phyloP scores from a whole-genome alignment of 371 early-diverging fungal genomes.

The Blastocladiella emersonii region DNA sequence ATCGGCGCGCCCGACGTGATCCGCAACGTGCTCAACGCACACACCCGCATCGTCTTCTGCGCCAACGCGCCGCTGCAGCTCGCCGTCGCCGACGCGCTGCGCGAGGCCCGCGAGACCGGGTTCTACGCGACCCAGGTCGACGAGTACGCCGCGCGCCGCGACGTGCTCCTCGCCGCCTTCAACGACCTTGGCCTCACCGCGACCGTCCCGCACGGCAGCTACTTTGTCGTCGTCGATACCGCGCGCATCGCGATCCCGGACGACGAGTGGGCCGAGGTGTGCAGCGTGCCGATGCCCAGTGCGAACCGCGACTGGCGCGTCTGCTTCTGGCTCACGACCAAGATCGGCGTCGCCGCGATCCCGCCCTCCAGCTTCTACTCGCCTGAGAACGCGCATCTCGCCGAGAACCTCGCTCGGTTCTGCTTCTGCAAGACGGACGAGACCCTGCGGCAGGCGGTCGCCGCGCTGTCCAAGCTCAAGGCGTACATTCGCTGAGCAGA shows the following conservation, averaged over 20 bases:
- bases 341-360: slow-evolving; percentile 58
- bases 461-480: background rate
- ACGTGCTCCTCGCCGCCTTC: slow-evolving; percentile 55
- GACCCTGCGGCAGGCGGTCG: slow-evolving; percentile 56
- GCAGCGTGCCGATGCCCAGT: slow-evolving; percentile 24
- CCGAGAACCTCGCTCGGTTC: slow-evolving; percentile 68
- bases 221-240: slow-evolving; percentile 82
- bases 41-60: slow-evolving; percentile 78
- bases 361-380: slow-evolving; percentile 86
- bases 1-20: slow-evolving; percentile 65
- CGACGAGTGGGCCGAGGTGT: slow-evolving; percentile 38
- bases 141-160: slow-evolving; percentile 55
- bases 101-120: slow-evolving; percentile 39
- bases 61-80: slow-evolving; percentile 75
- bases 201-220: slow-evolving; percentile 81
- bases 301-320: slow-evolving; percentile 62
- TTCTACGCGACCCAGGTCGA: slow-evolving; percentile 55
- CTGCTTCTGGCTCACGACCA: slow-evolving; percentile 32
- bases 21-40: slow-evolving; percentile 65
- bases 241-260: slow-evolving; percentile 46
- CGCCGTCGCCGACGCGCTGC: slow-evolving; percentile 65
- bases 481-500: background rate
- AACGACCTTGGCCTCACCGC: slow-evolving; percentile 56
- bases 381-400: slow-evolving; percentile 48
- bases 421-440: slow-evolving; percentile 89